Conservation (phyloP, 768 basidiomycete species). For the Trametes meyenii region DNA sequence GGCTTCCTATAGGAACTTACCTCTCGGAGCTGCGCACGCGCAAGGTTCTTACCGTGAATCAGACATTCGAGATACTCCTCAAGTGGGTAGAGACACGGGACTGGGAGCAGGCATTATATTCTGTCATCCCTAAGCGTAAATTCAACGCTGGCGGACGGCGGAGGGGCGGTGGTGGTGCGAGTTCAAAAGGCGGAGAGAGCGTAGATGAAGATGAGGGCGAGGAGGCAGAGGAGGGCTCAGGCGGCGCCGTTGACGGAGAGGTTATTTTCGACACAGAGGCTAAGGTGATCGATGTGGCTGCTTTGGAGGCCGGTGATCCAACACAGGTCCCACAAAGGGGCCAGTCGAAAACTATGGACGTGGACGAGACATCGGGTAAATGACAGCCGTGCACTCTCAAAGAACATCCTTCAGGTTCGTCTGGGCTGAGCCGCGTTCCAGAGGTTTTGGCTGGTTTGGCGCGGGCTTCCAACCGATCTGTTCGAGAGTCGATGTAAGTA, state of each 20-base stretch:
- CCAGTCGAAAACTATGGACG: not conserved
- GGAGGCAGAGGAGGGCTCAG: slow-evolving; percentile 26
- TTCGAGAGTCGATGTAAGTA: too few species aligned
- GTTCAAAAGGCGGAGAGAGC: slow-evolving; percentile 23
- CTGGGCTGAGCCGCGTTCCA: slow-evolving; percentile 63
- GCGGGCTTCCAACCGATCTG: slow-evolving; percentile 88
- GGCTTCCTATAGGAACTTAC: slow-evolving; percentile 93
- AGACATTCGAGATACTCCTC: slow-evolving; percentile 88
- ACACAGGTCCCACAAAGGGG: not conserved
- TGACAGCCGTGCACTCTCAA: slow-evolving; percentile 26
- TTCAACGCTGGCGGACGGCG: slow-evolving; percentile 54
- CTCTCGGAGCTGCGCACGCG: slow-evolving; percentile 82
- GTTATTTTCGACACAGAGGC: slow-evolving; percentile 20
- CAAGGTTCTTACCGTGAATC: slow-evolving; percentile 97
- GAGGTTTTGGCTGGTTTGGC: slow-evolving; percentile 63
- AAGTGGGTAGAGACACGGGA: slow-evolving; percentile 84
- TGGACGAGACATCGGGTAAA: not conserved
- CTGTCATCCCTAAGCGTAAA: slow-evolving; percentile 93
- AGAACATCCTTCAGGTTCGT: slow-evolving; percentile 66
- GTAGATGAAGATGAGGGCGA: slow-evolving; percentile 21
- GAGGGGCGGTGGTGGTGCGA: slow-evolving; percentile 24
- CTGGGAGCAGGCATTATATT: slow-evolving; percentile 86
- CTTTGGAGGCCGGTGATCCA: slow-evolving; percentile 5
- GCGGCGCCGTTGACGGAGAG: slow-evolving; percentile 25
- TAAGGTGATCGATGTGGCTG: slow-evolving; percentile 20